Evolutionary conservation across 768 basidiomycete species (phyloP).

Genomic region (Pluteus cervinus): DNA sequence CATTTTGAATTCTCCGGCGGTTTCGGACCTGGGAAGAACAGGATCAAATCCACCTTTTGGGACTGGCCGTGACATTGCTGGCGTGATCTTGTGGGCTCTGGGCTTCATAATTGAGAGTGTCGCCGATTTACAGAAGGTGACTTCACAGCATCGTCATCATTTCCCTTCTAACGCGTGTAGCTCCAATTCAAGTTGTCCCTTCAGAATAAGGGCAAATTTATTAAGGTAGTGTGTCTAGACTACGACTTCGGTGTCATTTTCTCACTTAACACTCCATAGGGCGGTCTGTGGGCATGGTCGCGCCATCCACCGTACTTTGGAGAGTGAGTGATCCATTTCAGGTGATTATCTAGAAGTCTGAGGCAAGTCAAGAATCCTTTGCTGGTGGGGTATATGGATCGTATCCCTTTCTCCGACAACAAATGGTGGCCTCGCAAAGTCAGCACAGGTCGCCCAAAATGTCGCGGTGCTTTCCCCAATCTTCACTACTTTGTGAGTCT

Average conservation of each 20-base stretch:
- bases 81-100: conserved; percentile 53
- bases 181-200: too few species aligned
- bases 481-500: conserved; percentile 54
- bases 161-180: conserved; percentile 34
- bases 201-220: conserved; percentile 45
- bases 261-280: conserved; percentile 19
- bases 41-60: conserved; percentile 56
- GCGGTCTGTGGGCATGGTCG: conserved; percentile 49
- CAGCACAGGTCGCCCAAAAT: conserved; percentile 49
- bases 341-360: neutral
- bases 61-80: conserved; percentile 55
- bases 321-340: conserved; percentile 37
- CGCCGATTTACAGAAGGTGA: conserved; percentile 55
- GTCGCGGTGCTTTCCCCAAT: conserved; percentile 56
- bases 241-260: neutral
- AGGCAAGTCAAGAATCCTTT: conserved; percentile 37
- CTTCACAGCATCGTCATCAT: conserved; percentile 1
- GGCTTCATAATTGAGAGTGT: conserved; percentile 53
- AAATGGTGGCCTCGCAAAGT: conserved; percentile 32
- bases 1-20: conserved; percentile 63
- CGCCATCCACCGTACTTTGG: conserved; percentile 71
- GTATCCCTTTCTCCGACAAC: conserved; percentile 53
- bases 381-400: conserved; percentile 66
- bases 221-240: conserved; percentile 24
- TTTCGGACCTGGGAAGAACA: conserved; percentile 38